A percentile compares a stretch with the other conserved stretches of the same genome.
These are phyloP conservation scores for Malus hybrid DNA, from an alignment of 331 rosid species.

Conservation along the genomic window DNA sequence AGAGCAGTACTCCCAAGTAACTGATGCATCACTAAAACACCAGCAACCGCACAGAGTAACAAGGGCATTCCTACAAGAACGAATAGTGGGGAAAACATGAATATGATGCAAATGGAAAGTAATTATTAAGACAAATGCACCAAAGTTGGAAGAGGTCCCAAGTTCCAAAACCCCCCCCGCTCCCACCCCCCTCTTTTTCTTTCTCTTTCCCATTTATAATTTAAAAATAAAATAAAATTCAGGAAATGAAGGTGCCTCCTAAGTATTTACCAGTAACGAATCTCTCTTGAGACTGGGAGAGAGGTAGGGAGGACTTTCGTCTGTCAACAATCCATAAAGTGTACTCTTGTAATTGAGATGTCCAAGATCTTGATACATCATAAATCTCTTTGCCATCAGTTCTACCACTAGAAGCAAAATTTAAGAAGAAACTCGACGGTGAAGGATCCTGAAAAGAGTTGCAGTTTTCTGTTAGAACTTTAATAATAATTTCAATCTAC, in stretches of 20 bases:
- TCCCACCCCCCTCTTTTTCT: too few species aligned
- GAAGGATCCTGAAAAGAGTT: slow-evolving; percentile 53
- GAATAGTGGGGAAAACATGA: slow-evolving; percentile 12
- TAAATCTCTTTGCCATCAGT: slow-evolving; percentile 29
- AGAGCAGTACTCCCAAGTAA: slow-evolving; percentile 47
- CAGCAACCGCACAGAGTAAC: slow-evolving; percentile 55
- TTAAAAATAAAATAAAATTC: too few species aligned
- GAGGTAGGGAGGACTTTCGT: slow-evolving; percentile 50
- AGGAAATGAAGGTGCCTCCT: too few species aligned
- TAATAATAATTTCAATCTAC: not conserved
- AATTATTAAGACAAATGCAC: slow-evolving; percentile 17
- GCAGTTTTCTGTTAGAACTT: not conserved
- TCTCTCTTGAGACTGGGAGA: slow-evolving; percentile 49
- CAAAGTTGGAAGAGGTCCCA: slow-evolving; percentile 5
- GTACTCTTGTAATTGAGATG: slow-evolving; percentile 51
- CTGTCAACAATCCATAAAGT: slow-evolving; percentile 54
- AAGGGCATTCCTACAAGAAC: slow-evolving; percentile 58
- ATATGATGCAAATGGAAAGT: slow-evolving; percentile 8
- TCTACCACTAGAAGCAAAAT: slow-evolving; percentile 29
- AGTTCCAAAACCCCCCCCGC: not conserved
- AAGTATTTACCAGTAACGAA: slow-evolving; percentile 51
- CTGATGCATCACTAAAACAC: slow-evolving; percentile 64
- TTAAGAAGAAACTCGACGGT: slow-evolving; percentile 43
- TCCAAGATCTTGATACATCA: slow-evolving; percentile 48
- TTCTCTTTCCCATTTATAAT: too few species aligned